phyloP scores from a whole-genome alignment of 768 basidiomycete genomes.

The Tricholoma terreum region DNA sequence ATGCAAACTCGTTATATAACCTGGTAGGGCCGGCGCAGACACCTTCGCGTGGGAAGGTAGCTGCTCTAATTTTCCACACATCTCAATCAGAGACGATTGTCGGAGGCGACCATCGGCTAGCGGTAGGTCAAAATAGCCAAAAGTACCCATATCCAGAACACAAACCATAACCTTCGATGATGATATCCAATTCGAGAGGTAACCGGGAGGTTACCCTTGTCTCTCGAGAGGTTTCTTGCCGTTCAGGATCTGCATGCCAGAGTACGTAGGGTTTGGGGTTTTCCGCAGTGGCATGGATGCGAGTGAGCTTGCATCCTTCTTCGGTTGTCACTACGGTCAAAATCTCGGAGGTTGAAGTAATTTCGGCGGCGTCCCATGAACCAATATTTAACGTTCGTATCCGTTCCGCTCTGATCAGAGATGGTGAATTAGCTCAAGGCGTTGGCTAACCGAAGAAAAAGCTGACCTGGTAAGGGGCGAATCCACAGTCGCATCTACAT shows the following conservation, averaged over 20 bases:
- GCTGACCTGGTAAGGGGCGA: slow-evolving; percentile 11
- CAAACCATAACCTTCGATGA: slow-evolving; percentile 68
- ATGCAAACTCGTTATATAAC: slow-evolving; percentile 49
- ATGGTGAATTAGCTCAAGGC: not conserved
- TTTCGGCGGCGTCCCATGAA: slow-evolving; percentile 17
- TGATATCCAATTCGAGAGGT: slow-evolving; percentile 53
- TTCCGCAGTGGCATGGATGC: slow-evolving; percentile 3
- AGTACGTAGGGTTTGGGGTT: slow-evolving; percentile 12
- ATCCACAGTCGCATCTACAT: slow-evolving; percentile 8
- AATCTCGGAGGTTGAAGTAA: slow-evolving; percentile 20
- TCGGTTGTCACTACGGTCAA: slow-evolving; percentile 13
- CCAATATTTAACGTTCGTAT: slow-evolving; percentile 17
- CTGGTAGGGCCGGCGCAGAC: slow-evolving; percentile 48
- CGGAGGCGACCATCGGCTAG: slow-evolving; percentile 54
- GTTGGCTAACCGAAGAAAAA: not conserved
- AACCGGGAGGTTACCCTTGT: slow-evolving; percentile 38
- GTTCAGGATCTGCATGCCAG: slow-evolving; percentile 24
- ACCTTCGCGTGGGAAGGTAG: slow-evolving; percentile 27
- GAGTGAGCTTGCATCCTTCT: slow-evolving; percentile 10
- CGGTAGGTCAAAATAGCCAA: not conserved
- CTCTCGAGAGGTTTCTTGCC: not conserved
- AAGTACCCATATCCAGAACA: slow-evolving; percentile 1
- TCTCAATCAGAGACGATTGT: slow-evolving; percentile 40
- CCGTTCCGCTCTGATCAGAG: slow-evolving; percentile 10
- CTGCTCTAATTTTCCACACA: slow-evolving; percentile 28